phyloP scores from a whole-genome alignment of 2,329 filamentous ascomycete species.

The Dothistroma septosporum region DNA sequence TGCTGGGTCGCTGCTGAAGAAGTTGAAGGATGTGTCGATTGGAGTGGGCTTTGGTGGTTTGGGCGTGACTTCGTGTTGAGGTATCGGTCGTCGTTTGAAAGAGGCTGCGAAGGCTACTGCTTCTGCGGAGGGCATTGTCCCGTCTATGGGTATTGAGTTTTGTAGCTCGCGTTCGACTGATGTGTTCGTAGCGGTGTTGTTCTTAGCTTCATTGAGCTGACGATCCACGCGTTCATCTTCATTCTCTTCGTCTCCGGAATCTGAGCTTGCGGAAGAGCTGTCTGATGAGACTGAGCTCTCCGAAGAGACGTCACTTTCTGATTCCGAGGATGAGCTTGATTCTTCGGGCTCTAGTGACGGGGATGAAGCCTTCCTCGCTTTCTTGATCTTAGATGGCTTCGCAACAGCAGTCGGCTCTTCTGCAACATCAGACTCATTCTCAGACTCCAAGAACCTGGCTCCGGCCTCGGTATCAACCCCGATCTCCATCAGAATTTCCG shows the following conservation, averaged over 20 bases:
- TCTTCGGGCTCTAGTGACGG: slow-evolving; percentile 3
- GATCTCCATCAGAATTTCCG: slow-evolving; percentile 1
- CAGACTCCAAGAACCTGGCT: not conserved
- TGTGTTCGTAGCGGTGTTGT: slow-evolving; percentile 19
- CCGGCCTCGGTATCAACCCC: slow-evolving; percentile 4
- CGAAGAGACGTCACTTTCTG: slow-evolving; percentile 5
- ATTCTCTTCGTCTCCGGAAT: slow-evolving; percentile 9
- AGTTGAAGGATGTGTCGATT: slow-evolving; percentile 65
- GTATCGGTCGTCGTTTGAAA: slow-evolving; percentile 68
- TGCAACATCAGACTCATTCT: not conserved
- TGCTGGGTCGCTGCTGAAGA: slow-evolving; percentile 55
- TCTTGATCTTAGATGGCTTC: slow-evolving; percentile 11
- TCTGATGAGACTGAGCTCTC: slow-evolving; percentile 2
- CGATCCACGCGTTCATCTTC: slow-evolving; percentile 14
- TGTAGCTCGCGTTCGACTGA: slow-evolving; percentile 7
- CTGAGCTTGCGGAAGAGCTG: slow-evolving; percentile 1
- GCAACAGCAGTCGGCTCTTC: slow-evolving; percentile 10
- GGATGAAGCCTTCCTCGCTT: slow-evolving; percentile 1
- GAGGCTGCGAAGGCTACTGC: slow-evolving; percentile 4
- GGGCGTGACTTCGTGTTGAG: slow-evolving; percentile 36
- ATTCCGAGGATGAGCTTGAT: not conserved
- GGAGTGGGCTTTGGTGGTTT: slow-evolving; percentile 38
- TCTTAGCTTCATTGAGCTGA: slow-evolving; percentile 19
- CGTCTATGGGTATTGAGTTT: slow-evolving; percentile 8
- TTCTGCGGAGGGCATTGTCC: not conserved